Base-by-base conservation (phyloP, 495 filamentous ascomycete species). In the Talaromyces nanjingensis region DNA sequence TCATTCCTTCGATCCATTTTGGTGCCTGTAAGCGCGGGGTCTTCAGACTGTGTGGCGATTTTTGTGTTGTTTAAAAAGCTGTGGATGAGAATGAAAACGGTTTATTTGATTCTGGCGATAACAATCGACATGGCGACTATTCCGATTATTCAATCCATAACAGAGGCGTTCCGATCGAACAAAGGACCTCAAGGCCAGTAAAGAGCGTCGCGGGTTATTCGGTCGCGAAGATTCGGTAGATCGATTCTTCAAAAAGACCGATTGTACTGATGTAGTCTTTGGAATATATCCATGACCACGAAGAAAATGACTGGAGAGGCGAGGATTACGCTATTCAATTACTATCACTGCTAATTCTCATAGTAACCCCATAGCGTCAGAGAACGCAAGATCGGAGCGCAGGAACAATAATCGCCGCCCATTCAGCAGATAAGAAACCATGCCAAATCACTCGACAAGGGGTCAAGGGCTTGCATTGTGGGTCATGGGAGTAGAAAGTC, bases 1-100 rank as follows among this genome's bases (percentile, higher is more conserved):
- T 68, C 54, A 59, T 47, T 62, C 37, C 29, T 31, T 45, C 37
- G 25, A 63, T 65, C 34, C 53, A 60, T 66, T 62, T 65, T 54
- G 6, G 67, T 68, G 39, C 18, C 25, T 42, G 14, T 11, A 20
- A 5, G 29, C 33, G 27, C 11, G 5, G 14, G 29, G 27, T 59
- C 25, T 39, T 12, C 22, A 24, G 4, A 49, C 45, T n/a, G 42
- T 20, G 18, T 45, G 45, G 45, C 7, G 7, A 29, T 0, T 18
- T 22, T 24, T 56, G 22, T 27, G 5, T 56, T 25, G 24, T 12
- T 56, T 9, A 9, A 20, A 16, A 20, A 20, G n/a, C 45, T 20
- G 45, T 49, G 6, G n/a, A 20, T 20, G 18, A 20, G 37, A 12
- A 37, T 31, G 33, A 16, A 49, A 49, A 20, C 3, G 45, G 8